Evolutionary conservation across 192 early-diverging fungal genomes (phyloP), one percentile per base, ranked within the genome.

Genomic region (Backusella tarrabulga): DNA sequence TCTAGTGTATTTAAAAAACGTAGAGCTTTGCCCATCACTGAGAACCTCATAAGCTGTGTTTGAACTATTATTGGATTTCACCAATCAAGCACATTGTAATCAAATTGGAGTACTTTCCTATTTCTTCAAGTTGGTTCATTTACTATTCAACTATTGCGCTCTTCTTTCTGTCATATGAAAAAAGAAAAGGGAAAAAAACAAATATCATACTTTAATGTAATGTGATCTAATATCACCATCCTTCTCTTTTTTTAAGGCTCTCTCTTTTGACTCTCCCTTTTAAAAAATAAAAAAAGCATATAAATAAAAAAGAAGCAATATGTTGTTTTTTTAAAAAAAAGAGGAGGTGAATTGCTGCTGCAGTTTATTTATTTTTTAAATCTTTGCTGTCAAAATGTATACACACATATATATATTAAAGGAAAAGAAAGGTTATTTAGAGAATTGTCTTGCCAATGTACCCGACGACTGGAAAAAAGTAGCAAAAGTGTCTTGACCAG

Each of bases 391-490:
- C 21, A 70, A 70, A 70, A 70, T 50, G 46, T 50, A 50, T 50
- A n/a, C 4, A 50, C 32, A 32, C 29, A 32, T 42, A 42, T 42
- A 3, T 23, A 23, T 7, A 23, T 23, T 11, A 41, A 38, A 38
- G 9, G 6, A 40, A 23, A 41, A 40, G 35, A 36, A 17, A 34
- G 36, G 19, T 68, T 68, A n/a, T 68, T 68, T 68, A 35, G 17
- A n/a, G 36, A 40, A 38, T 41, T 70, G 68, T 4, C 68, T 70
- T 38, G 68, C 34, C 38, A 70, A 41, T 11, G 68, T 70, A 12
- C 68, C 68, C 21, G 68, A 23, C 21, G 68, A 70, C n/a, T 38
- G 68, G n/a, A 70, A 70, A 21, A 70, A 70, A 7, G 34, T 35
- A 70, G 34, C 68, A 36, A 70, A 70, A 2, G 68, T n/a, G 23